Base-by-base conservation (phyloP, 768 basidiomycete genomes). In the Lactifluus volemus region DNA sequence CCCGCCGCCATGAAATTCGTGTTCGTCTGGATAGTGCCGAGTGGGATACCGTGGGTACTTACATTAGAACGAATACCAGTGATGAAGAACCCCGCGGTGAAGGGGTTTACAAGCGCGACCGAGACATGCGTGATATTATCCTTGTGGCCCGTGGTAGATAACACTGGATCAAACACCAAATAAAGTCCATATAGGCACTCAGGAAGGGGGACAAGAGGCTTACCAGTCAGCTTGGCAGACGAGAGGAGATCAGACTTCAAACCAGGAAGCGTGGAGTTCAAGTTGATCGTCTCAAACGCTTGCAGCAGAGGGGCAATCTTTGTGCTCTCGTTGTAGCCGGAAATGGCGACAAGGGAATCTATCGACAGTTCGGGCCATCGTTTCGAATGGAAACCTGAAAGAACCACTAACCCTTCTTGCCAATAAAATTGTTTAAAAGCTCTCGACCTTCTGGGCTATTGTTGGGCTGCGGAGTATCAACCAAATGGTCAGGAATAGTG, bases 361-460 rank as follows among this genome's bases (percentile, higher is more conserved):
- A 55, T 11, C 14, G 14, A 52, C 19, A 39, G 30, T 15, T 54
- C 39, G 38, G 54, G 17, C n/a, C 12, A 5, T 6, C 3, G 45
- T 32, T 12, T 29, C 5, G 19, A 4, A 10, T 15, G 53, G 38
- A 39, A 2, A 38, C 8, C 29, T 32, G 39, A 8, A 19, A 48
- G n/a, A 19, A 17, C 15, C 15, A 51, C 71, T 41, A 56, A 81
- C 84, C 81, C 66, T 77, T 80, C 53, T 81, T 78, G 14, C 81
- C 79, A 48, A 88, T 80, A 67, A 89, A 89, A 41, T 88, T 81
- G 56, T 82, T 78, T 36, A 90, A 75, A 1, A 86, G 87, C 64
- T 84, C 76, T 51, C 75, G 70, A 34, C 85, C 86, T 68, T 83
- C 75, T 0, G 81, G 79, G 59, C 74, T 84, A 34, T 73, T 74